Base-by-base conservation (phyloP, 2,329 filamentous ascomycete genomes). In the Sclerotinia spermophila region DNA sequence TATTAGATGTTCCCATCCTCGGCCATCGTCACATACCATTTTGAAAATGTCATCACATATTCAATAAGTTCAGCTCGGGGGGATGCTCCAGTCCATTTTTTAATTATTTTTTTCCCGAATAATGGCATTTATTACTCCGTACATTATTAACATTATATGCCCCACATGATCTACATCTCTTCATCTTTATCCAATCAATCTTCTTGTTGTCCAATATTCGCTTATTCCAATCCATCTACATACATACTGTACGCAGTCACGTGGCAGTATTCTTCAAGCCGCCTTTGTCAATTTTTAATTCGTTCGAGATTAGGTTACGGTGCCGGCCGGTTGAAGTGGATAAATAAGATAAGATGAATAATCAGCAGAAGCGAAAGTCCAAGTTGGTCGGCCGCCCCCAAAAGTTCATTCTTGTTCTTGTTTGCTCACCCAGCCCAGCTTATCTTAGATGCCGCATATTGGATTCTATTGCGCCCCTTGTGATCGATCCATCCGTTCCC, bases 41-140 rank as follows among this genome's bases (percentile, higher is more conserved):
- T 11, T 27, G 24, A n/a, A 17, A 35, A 42, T 60, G 35, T 42
- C 4, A 44, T 61, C 38, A 44, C 58, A 30, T 30, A 30, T 61
- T 61, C 58, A 44, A 61, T 44, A 61, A 30, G n/a, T 30, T 61
- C 58, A 42, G 38, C 58, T 42, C 58, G n/a, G 55, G 48, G 24
- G 13, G n/a, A 27, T 4, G n/a, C 58, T 51, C 42, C n/a, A 51
- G 61, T 51, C 30, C 44, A 38, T 38, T 35, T 24, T 48, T 7
- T 11, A n/a, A n/a, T n/a, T n/a, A n/a, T n/a, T n/a, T n/a, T n/a
- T n/a, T n/a, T n/a, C n/a, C n/a, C n/a, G n/a, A n/a, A n/a, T n/a
- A n/a, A n/a, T n/a, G n/a, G n/a, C n/a, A n/a, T n/a, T n/a, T n/a
- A n/a, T n/a, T n/a, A n/a, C n/a, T n/a, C n/a, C n/a, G n/a, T n/a